Conservation (phyloP, 2,329 filamentous ascomycete species). For the Fusarium circinatum region DNA sequence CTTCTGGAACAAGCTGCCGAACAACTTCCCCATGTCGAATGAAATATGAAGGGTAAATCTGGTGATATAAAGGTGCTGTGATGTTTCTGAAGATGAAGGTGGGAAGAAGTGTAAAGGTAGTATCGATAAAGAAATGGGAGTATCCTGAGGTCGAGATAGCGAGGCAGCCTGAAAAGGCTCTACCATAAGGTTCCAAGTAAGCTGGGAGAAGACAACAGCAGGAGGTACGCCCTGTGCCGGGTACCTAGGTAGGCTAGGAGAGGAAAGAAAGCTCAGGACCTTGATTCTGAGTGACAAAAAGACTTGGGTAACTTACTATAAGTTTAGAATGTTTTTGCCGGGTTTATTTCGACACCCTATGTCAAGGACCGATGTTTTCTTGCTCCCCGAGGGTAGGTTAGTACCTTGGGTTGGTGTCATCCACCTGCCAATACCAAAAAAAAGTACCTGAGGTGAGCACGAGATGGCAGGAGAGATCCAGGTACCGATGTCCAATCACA, state of each 20-base stretch:
- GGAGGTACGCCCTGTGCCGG: background rate
- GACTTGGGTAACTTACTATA: too few relatives aligned
- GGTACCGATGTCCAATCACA: slow-evolving; percentile 22
- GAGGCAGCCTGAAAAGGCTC: background rate
- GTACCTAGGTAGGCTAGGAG: too few relatives aligned
- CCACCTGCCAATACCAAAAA: background rate
- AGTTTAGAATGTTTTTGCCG: too few relatives aligned
- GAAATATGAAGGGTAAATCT: slow-evolving; percentile 1
- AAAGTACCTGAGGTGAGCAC: slow-evolving; percentile 20
- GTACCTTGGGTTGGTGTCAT: background rate
- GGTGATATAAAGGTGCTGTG: background rate
- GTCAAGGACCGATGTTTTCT: too few relatives aligned
- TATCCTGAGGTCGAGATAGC: background rate
- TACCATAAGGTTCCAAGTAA: background rate
- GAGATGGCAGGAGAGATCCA: slow-evolving; percentile 2
- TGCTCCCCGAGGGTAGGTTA: too few relatives aligned
- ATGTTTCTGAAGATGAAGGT: background rate
- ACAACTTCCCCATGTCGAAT: slow-evolving; percentile 11
- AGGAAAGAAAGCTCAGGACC: too few relatives aligned
- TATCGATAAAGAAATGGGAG: background rate
- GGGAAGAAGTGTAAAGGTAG: background rate
- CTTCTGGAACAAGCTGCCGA: slow-evolving; percentile 35
- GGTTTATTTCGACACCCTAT: too few relatives aligned
- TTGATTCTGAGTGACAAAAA: too few relatives aligned
- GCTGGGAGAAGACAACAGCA: background rate